Base-by-base conservation (phyloP, 1,284 basidiomycete genomes). In the Meripilus lineatus region DNA sequence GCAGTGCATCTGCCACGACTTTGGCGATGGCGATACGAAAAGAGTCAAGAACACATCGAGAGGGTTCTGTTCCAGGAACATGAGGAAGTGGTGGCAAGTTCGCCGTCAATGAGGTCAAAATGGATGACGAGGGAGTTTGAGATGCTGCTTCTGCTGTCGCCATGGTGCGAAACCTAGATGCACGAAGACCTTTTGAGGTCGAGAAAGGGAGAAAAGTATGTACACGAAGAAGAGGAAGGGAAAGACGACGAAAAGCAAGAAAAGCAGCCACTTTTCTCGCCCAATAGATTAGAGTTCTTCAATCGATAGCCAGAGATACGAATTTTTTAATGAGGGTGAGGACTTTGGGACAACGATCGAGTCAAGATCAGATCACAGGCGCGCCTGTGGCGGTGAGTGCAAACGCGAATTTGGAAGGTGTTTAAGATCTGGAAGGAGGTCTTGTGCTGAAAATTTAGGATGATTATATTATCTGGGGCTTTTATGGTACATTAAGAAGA, bases 1-100 rank as follows among this genome's bases (percentile, higher is more conserved):
- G 78, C 23, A 95, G 72, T 0, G 81, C 78, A 38, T 85, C 78
- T 6, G 84, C 77, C 38, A 97, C 67, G 46, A 80, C 72, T 56
- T 85, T 74, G 2, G 95, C 93, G 51, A 92, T 90, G 30, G 90
- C 84, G 21, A 82, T 80, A 44, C 87, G 77, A 75, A 95, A 98
- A 5, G 80, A 75, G 65, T 98, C 94, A 39, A 97, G 68, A 4
- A 87, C 74, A 51, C 78, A 81, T 38, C 78, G 73, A 2, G 77
- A 74, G 1, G 88, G 81, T 56, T 94, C 84, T 26, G 84, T 82
- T 21, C 79, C 85, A 13, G 75, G 63, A 13, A 90, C 69, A 5
- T 58, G 48, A 4, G 81, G 83, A 3, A 88, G 65, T 14, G 46
- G 40, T 6, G 59, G 57, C 20, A 60, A 51, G 42, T 58, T 56